Evolutionary conservation across 495 filamentous ascomycete genomes (phyloP).

Genomic region (Darksidea phi): DNA sequence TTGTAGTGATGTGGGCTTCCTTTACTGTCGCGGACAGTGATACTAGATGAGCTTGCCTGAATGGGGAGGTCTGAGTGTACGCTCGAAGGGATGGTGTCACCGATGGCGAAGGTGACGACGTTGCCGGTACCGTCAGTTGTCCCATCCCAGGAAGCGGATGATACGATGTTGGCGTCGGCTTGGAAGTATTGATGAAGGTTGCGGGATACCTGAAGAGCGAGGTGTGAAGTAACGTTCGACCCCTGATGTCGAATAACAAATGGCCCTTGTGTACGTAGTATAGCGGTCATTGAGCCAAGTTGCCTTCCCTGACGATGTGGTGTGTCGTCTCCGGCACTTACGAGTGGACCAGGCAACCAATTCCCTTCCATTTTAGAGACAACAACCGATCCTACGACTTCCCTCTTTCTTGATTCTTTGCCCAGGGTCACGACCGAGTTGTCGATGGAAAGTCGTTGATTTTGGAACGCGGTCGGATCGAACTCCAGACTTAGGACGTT

Average conservation of each 20-base stretch:
- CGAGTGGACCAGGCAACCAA: neutral
- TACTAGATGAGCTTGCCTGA: constrained; percentile 1
- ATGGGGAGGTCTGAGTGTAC: constrained; percentile 23
- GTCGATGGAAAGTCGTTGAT: constrained; percentile 2
- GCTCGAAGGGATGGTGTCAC: constrained; percentile 21
- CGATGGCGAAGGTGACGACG: constrained; percentile 39
- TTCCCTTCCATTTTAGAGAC: neutral
- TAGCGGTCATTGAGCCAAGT: constrained; percentile 53
- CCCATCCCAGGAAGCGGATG: neutral
- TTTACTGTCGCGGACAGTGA: constrained; percentile 26
- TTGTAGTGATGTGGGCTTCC: constrained; percentile 4
- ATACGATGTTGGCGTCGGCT: constrained; percentile 53
- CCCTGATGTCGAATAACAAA: constrained; percentile 49
- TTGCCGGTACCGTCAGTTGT: constrained; percentile 25
- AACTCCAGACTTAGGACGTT: constrained; percentile 36
- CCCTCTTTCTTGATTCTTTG: neutral
- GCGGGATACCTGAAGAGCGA: constrained; percentile 57
- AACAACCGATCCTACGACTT: neutral
- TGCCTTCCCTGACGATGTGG: constrained; percentile 48
- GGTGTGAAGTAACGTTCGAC: constrained; percentile 20
- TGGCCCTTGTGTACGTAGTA: constrained; percentile 48
- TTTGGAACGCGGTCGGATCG: constrained; percentile 4
- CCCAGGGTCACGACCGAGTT: neutral
- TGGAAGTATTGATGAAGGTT: constrained; percentile 61
- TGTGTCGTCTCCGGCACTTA: neutral